These are phyloP conservation scores for Hibiscus mutabilis DNA, from an alignment of 345 rosid genomes.

Conservation along the genomic window DNA sequence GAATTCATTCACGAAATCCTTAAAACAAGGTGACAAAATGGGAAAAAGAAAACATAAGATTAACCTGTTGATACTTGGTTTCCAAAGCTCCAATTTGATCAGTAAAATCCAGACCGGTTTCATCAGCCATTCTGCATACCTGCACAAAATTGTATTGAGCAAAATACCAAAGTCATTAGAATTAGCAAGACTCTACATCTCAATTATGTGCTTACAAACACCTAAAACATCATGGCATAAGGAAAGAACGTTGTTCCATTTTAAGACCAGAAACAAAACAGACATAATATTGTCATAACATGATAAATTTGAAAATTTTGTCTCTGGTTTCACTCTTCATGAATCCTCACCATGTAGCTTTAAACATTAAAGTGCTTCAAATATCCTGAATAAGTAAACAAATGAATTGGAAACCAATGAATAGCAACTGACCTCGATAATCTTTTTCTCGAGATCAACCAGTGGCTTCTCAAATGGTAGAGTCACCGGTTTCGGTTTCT, in stretches of 20 bases:
- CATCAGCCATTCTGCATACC: constrained; percentile 29
- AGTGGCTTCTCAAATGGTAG: constrained; percentile 26
- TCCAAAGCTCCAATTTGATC: constrained; percentile 24
- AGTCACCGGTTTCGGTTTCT: constrained; percentile 22
- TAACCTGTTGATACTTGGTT: constrained; percentile 28
- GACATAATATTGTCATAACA: neutral
- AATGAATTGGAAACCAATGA: neutral
- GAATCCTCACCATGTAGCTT: neutral
- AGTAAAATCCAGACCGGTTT: constrained; percentile 26
- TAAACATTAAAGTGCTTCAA: neutral
- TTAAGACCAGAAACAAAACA: neutral
- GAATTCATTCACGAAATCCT: neutral
- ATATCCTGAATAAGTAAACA: neutral
- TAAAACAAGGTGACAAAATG: neutral
- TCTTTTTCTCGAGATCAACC: constrained; percentile 26
- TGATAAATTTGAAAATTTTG: neutral
- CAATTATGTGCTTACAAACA: neutral
- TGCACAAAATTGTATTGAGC: constrained; percentile 7
- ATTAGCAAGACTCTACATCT: neutral
- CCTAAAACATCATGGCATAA: neutral
- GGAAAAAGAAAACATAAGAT: neutral
- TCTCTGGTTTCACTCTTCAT: neutral
- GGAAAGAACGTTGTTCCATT: neutral
- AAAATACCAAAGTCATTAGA: neutral
- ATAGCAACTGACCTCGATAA: constrained; percentile 18